Evolutionary conservation across 331 rosid genomes (phyloP), one percentile per base, ranked within the genome.

Genomic region (Malus hybrid): DNA sequence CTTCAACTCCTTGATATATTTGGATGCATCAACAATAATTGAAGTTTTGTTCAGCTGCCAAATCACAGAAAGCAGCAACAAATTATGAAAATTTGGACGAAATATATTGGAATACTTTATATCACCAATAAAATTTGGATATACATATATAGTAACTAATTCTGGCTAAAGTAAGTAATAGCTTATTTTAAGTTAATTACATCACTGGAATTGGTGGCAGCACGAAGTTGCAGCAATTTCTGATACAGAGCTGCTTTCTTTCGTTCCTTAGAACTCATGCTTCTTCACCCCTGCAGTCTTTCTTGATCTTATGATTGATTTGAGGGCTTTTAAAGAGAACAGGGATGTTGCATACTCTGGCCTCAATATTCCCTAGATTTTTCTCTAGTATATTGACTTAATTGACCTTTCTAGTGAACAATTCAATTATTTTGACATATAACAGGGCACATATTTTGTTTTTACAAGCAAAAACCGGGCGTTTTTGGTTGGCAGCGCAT

Each of bases 21-120:
- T 90, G 28, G 92, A 84, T 29, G 96, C 96, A 65, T 90, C 96
- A 52, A 83, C 88, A 63, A 90, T 78, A 76, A 90, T 88, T 67
- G 96, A 90, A 68, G 90, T 88, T 74, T 81, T 83, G 79, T 83
- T 86, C 80, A 79, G 15, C 93, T 88, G 85, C 66, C 63, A 77
- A 72, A 46, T 72, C 67, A 72, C 67, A 72, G 4, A 60, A 60
- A 39, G 13, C 59, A 27, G 1, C 24, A 39, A 60, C 34, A 15
- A 33, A 22, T 57, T 4, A 20, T 72, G 55, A 57, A 22, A 19
- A 15, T 36, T 62, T 62, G 24, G 19, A 33, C 3, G 5, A 36
- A 55, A 54, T 28, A 8, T n/a, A 24, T 62, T 6, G 29, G 27
- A 42, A 42, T 42, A 42, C 48, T 42, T 42, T 3, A 10, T 42